Conservation (phyloP, 495 filamentous ascomycete species). For the Podospora anserina region DNA sequence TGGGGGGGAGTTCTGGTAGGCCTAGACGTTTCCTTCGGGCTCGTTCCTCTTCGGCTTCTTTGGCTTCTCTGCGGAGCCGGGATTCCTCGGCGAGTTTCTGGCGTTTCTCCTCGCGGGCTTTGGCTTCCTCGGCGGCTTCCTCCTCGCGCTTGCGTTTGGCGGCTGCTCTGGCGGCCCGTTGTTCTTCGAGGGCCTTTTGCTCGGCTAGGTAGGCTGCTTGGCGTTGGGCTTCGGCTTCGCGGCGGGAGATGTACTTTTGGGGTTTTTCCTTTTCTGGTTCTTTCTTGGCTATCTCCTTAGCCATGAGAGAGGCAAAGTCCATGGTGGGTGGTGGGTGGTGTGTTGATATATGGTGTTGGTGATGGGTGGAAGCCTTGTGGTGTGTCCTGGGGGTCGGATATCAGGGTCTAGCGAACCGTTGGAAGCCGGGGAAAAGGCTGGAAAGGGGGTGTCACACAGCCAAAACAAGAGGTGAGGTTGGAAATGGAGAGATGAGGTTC, state of each 20-base stretch:
- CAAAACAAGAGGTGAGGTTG: neutral
- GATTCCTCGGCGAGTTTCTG: conserved; percentile 77
- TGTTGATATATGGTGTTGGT: neutral
- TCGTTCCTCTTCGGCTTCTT: conserved; percentile 57
- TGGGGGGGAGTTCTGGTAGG: conserved; percentile 62
- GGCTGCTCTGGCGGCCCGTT: conserved; percentile 61
- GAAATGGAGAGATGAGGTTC: neutral
- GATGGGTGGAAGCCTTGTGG: neutral
- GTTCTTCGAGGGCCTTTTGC: conserved; percentile 64
- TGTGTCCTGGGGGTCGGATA: neutral
- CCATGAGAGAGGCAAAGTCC: conserved; percentile 94
- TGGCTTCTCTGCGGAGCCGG: conserved; percentile 62
- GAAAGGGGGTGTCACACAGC: neutral
- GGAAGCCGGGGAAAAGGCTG: conserved; percentile 2
- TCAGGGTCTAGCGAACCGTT: neutral
- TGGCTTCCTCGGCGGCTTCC: conserved; percentile 66
- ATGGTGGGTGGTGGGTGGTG: conserved; percentile 48
- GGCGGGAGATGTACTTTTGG: conserved; percentile 78
- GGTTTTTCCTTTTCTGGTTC: conserved; percentile 54
- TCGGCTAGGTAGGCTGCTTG: conserved; percentile 75
- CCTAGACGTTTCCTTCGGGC: conserved; percentile 54
- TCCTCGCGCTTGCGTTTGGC: conserved; percentile 90
- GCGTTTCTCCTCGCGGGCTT: conserved; percentile 74
- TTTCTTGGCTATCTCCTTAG: conserved; percentile 82
- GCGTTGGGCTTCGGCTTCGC: conserved; percentile 81